Conservation (phyloP, 2,329 filamentous ascomycete species). For the Colletotrichum falcatum region DNA sequence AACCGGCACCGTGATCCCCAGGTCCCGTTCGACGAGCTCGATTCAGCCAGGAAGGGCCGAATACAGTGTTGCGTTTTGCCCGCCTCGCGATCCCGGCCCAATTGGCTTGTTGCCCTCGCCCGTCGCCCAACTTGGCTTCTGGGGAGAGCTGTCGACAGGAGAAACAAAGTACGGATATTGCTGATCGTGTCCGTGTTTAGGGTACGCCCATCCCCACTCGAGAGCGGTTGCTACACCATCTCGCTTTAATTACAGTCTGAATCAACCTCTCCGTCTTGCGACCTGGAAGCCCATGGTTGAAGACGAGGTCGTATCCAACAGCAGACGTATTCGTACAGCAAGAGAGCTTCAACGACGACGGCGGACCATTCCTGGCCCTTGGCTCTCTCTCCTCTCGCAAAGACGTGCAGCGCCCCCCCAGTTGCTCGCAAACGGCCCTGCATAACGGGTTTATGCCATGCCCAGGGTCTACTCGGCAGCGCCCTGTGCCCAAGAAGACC, state of each 20-base stretch:
- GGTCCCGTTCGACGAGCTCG: conserved; percentile 46
- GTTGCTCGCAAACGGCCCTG: conserved; percentile 25
- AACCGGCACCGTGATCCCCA: conserved; percentile 33
- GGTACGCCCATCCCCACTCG: conserved; percentile 25
- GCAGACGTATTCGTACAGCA: conserved; percentile 15
- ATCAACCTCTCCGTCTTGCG: conserved; percentile 3
- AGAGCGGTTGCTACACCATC: conserved; percentile 26
- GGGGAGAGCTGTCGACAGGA: conserved; percentile 39
- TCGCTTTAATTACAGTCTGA: conserved; percentile 12
- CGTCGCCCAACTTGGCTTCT: conserved; percentile 9
- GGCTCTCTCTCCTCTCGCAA: background rate
- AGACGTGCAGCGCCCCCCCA: conserved; percentile 11
- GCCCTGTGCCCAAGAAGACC: conserved; percentile 14
- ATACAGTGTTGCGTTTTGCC: conserved; percentile 52
- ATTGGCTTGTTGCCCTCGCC: conserved; percentile 38
- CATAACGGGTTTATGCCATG: conserved; percentile 1
- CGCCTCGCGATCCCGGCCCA: conserved; percentile 50
- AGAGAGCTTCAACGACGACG: background rate
- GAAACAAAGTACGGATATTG: conserved; percentile 50
- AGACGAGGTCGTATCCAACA: conserved; percentile 9
- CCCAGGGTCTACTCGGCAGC: conserved; percentile 19
- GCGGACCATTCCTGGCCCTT: conserved; percentile 2
- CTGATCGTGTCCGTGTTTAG: conserved; percentile 38
- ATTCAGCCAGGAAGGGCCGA: conserved; percentile 60
- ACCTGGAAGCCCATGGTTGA: conserved; percentile 5